phyloP scores from a whole-genome alignment of 2,329 filamentous ascomycete genomes.

The Botrytis cinerea region DNA sequence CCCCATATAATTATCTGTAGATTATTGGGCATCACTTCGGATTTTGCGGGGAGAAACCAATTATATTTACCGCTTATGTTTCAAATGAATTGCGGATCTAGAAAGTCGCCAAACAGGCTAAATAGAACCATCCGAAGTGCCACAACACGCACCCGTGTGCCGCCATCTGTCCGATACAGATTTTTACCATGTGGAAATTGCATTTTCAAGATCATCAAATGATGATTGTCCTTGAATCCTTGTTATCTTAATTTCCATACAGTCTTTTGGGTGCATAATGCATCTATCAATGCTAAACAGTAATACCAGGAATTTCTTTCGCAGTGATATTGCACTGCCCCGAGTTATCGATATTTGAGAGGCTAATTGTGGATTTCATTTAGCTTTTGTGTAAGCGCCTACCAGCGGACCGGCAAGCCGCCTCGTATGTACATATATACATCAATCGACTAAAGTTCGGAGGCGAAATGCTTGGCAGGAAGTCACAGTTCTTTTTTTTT shows the following conservation, averaged over 20 bases:
- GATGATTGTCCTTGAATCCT: not conserved
- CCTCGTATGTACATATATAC: not conserved
- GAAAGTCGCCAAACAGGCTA: slow-evolving; percentile 15
- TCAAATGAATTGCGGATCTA: not conserved
- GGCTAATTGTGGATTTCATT: not conserved
- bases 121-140: slow-evolving; percentile 12
- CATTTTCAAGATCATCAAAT: not conserved
- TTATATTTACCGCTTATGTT: slow-evolving; percentile 26
- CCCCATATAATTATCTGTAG: not conserved
- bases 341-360: not conserved
- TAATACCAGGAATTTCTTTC: not conserved
- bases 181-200: slow-evolving; percentile 6
- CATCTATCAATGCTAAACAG: not conserved
- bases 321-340: not conserved
- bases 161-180: slow-evolving; percentile 2
- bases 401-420: slow-evolving; percentile 12
- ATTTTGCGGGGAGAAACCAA: slow-evolving; percentile 30
- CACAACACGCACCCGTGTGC: not conserved
- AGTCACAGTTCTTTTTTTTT: not conserved
- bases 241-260: not conserved
- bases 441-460: slow-evolving; percentile 8
- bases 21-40: slow-evolving; percentile 1
- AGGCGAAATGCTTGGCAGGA: slow-evolving; percentile 6
- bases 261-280: not conserved
- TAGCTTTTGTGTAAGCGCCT: slow-evolving; percentile 12